Conservation (phyloP, 2,329 filamentous ascomycete genomes). For the Sordariomycetes sp. region DNA sequence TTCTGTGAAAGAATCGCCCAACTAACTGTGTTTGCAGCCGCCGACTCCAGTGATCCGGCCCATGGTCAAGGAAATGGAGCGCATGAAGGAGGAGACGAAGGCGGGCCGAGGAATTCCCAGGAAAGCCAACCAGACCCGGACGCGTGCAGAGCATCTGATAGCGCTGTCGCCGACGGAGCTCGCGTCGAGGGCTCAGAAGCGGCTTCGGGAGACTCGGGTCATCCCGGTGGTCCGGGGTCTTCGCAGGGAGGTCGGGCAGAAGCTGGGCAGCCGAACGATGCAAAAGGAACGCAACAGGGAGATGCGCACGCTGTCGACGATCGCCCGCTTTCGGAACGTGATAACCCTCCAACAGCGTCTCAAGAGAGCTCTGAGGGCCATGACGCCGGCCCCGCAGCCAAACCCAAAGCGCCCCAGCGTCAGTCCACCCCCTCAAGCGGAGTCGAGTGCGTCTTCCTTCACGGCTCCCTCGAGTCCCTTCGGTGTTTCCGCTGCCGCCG, state of each 20-base stretch:
- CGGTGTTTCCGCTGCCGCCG: conserved; percentile 53
- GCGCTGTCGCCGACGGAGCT: background rate
- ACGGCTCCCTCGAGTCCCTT: conserved; percentile 56
- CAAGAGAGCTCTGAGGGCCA: background rate
- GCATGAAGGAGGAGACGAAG: background rate
- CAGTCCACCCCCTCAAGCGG: conserved; percentile 20
- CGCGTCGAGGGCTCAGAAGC: background rate
- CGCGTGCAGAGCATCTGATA: background rate
- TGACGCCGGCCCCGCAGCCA: background rate
- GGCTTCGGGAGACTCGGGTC: background rate
- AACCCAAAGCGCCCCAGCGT: background rate
- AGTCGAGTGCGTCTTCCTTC: conserved; percentile 59
- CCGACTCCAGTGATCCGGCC: background rate
- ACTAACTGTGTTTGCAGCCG: background rate
- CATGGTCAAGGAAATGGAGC: background rate
- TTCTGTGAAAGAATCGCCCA: background rate
- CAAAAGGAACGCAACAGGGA: background rate
- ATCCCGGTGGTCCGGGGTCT: background rate
- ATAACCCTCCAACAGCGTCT: background rate
- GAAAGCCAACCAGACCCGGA: background rate
- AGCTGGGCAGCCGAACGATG: background rate
- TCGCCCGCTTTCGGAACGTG: background rate
- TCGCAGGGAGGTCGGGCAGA: background rate
- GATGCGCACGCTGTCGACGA: background rate
- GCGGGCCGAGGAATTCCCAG: background rate